Evolutionary conservation across 1,139 yeast species (phyloP), one percentile per base, ranked within the genome.

Genomic region (Blastobotrys indianensis): DNA sequence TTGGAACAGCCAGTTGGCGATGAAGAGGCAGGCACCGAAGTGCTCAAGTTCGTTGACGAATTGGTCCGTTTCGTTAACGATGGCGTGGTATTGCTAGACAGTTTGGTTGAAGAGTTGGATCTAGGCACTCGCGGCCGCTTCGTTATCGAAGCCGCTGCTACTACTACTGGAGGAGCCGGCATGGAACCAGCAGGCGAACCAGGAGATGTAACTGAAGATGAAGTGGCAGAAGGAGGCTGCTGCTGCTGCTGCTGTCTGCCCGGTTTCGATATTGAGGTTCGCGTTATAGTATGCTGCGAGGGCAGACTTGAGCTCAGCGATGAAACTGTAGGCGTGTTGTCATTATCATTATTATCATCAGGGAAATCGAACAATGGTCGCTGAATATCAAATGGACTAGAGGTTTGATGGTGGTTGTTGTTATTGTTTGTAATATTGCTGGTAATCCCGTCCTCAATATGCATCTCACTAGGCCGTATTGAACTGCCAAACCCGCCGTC

Each of bases 1-100:
- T 92, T 92, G 20, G 92, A 80, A 64, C 97, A 90, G 11, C 65
- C 60, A 15, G 65, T 62, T 48, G 57, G 56, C 5, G 49, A 37
- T 7, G 46, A 37, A 15, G 38, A 32, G 2, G 45, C 45, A 15
- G 45, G 45, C 28, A 42, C 36, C 10, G 43, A 35, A 2, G 36
- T 39, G 28, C 42, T 44, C 31, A 34, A 10, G 15, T 39, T 39
- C 3, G 32, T 23, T n/a, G 23, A 12, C 16, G 29, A 13, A 9
- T 11, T 9, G 20, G 38, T 32, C n/a, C 29, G 25, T 15, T 35
- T 35, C 9, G 38, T 13, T 16, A 31, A n/a, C 8, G 33, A n/a
- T 29, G 38, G n/a, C 3, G 32, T 25, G 11, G 32, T 25, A 20
- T n/a, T 23, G 17, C 20, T 7, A 7, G 16, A 9, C 12, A 11